Conservation (phyloP, 306 rosid genomes). For the Purshia tridentata region DNA sequence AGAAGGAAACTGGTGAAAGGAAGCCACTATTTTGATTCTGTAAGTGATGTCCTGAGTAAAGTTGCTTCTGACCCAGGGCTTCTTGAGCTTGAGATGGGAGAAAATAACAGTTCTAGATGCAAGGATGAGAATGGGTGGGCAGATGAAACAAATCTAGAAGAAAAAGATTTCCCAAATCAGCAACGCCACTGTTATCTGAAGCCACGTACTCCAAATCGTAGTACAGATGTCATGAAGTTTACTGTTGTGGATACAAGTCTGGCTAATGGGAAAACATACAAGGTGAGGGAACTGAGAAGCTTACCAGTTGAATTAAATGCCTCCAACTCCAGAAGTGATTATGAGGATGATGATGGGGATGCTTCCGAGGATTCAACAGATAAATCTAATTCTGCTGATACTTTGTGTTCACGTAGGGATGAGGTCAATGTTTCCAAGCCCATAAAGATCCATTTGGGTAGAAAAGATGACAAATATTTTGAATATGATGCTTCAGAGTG, state of each 20-base stretch:
- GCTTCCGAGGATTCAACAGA: slow-evolving; percentile 42
- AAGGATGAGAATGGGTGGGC: slow-evolving; percentile 57
- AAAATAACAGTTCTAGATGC: slow-evolving; percentile 21
- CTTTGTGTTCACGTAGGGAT: slow-evolving; percentile 34
- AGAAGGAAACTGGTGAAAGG: slow-evolving; percentile 76
- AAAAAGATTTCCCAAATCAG: slow-evolving; percentile 54
- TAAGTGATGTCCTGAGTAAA: slow-evolving; percentile 67
- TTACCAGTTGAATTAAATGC: slow-evolving; percentile 48
- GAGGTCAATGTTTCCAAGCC: slow-evolving; percentile 33
- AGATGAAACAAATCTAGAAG: slow-evolving; percentile 40
- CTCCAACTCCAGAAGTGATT: slow-evolving; percentile 39
- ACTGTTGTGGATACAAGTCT: slow-evolving; percentile 89
- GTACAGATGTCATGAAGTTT: slow-evolving; percentile 52
- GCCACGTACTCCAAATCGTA: slow-evolving; percentile 58
- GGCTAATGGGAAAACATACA: slow-evolving; percentile 38
- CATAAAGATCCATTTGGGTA: slow-evolving; percentile 20
- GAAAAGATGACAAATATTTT: slow-evolving; percentile 33
- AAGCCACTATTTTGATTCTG: slow-evolving; percentile 72
- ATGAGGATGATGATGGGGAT: slow-evolving; percentile 40
- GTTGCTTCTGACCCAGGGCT: slow-evolving; percentile 86
- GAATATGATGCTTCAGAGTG: slow-evolving; percentile 37
- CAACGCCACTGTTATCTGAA: slow-evolving; percentile 82
- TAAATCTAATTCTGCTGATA: slow-evolving; percentile 44
- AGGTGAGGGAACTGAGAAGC: slow-evolving; percentile 68
- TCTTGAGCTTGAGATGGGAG: slow-evolving; percentile 55